phyloP scores from a whole-genome alignment of 805 yeast species.

The Myxozyma monticola region DNA sequence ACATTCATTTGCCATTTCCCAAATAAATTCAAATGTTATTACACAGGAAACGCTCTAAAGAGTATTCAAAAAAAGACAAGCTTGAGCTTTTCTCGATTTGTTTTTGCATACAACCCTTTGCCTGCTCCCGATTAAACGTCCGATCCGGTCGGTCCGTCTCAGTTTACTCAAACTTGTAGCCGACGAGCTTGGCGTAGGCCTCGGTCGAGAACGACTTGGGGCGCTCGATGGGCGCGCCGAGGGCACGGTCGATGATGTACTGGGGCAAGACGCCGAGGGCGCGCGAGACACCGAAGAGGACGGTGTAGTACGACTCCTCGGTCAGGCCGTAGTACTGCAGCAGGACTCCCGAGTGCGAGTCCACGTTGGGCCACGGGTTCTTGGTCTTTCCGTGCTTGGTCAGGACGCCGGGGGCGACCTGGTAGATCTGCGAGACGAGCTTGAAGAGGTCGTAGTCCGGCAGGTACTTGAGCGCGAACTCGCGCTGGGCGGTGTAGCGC shows the following conservation, averaged over 20 bases:
- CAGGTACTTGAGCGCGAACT: conserved; percentile 72
- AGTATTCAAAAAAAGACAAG: no score
- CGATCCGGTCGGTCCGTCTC: no score
- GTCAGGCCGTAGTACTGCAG: conserved; percentile 83
- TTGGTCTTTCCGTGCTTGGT: conserved; percentile 85
- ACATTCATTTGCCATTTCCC: no score
- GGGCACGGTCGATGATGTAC: conserved; percentile 79
- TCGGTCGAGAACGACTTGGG: conserved; percentile 93
- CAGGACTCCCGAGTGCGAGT: conserved; percentile 82
- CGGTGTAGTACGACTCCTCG: conserved; percentile 82
- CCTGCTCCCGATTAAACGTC: no score
- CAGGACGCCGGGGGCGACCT: conserved; percentile 79
- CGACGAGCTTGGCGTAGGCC: conserved; percentile 77
- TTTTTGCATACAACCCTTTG: no score
- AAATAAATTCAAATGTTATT: no score
- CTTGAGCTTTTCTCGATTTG: no score
- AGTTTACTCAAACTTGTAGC: conserved; percentile 27
- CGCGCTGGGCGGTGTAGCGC: conserved; percentile 82
- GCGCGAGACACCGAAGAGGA: conserved; percentile 81
- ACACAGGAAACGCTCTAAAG: no score
- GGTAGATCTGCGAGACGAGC: conserved; percentile 73
- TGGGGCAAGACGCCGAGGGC: conserved; percentile 86
- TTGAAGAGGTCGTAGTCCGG: conserved; percentile 79
- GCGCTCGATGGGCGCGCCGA: conserved; percentile 81
- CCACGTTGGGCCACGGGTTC: conserved; percentile 93